These are phyloP conservation scores for Dysphania ambrosioides DNA, from an alignment of 148 eudicot genomes.

Conservation along the genomic window DNA sequence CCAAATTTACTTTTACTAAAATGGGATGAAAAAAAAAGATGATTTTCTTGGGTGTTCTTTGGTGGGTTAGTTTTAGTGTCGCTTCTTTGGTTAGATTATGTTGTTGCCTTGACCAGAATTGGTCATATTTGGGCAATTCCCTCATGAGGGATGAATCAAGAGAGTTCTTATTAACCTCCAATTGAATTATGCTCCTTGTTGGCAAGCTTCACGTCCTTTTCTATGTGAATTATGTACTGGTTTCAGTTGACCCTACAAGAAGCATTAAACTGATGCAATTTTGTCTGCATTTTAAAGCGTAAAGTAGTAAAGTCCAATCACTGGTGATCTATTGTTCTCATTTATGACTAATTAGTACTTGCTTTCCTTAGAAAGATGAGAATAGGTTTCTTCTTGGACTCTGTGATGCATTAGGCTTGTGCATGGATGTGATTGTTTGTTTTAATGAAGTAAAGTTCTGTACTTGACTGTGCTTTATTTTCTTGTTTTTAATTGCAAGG, in stretches of 20 bases:
- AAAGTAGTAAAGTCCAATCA: background rate
- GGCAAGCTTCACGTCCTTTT: background rate
- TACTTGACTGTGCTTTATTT: background rate
- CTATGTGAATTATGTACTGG: background rate
- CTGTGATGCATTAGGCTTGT: background rate
- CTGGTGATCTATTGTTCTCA: background rate
- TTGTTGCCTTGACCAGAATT: too few relatives aligned
- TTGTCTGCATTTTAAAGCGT: background rate
- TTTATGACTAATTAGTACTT: background rate
- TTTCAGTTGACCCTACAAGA: background rate
- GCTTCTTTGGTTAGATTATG: too few relatives aligned
- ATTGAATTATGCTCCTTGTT: background rate
- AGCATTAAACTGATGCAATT: background rate
- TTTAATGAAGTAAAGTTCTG: background rate
- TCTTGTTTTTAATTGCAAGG: constrained; percentile 1
- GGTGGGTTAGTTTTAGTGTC: too few relatives aligned
- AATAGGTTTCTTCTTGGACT: background rate
- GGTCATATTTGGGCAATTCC: too few relatives aligned
- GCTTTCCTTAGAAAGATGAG: background rate
- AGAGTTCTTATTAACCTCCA: background rate
- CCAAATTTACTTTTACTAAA: background rate
- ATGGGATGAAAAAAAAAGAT: background rate
- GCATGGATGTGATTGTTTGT: background rate
- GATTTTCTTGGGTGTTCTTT: too few relatives aligned
- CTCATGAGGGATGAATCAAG: background rate